Evolutionary conservation across 2,329 filamentous ascomycete species (phyloP).

Genomic region (Colletotrichum lindemuthianum): DNA sequence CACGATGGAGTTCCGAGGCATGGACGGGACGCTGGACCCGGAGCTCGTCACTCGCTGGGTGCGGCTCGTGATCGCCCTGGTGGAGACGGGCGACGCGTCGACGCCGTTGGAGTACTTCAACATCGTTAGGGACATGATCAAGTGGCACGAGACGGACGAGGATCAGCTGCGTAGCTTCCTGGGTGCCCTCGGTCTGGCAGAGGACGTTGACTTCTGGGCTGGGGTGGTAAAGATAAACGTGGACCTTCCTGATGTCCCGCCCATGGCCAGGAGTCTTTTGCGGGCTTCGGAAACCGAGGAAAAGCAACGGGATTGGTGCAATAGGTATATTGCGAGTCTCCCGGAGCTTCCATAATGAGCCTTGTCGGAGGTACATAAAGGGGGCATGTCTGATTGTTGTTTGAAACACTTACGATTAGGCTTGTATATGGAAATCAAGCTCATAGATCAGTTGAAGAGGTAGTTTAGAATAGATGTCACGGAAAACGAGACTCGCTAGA

Average conservation of each 20-base stretch:
- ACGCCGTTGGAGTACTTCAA: conserved; percentile 2
- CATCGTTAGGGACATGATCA: neutral
- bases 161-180: conserved; percentile 1
- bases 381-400: no score
- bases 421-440: no score
- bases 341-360: no score
- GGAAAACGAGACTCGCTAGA: no score
- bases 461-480: no score
- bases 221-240: neutral
- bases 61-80: neutral
- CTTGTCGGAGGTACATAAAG: no score
- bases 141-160: neutral
- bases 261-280: neutral
- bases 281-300: no score
- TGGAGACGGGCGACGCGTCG: neutral
- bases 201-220: neutral
- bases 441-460: no score
- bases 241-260: neutral
- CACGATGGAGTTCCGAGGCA: conserved; percentile 22
- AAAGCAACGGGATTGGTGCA: no score
- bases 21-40: conserved; percentile 25
- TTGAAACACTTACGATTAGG: no score
- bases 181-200: neutral
- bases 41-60: conserved; percentile 17
- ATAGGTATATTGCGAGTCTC: no score